Base-by-base conservation (phyloP, 2,329 filamentous ascomycete genomes). In the Botrytis squamosa region DNA sequence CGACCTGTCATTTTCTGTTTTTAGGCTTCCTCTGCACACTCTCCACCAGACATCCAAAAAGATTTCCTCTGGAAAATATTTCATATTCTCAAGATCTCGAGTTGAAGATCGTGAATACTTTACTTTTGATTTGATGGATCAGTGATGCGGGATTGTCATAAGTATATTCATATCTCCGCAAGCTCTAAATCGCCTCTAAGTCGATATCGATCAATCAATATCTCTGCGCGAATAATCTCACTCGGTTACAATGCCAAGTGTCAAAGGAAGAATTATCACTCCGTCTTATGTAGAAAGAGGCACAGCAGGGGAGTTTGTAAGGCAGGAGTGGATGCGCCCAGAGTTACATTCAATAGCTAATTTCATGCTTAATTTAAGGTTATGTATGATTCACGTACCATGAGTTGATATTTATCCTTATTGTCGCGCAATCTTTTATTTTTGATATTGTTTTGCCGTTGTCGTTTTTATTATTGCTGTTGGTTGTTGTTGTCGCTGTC, bases 281-380 rank as follows among this genome's bases (percentile, higher is more conserved):
- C 52, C 52, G 52, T 57, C 52, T 57, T 57, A 57, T 57, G n/a
- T 55, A 55, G 52, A 57, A 29, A 57, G 14, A 57, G 52, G 52
- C 52, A 57, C 52, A 57, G 52, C 52, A 57, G 52, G 52, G 52
- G 14, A 57, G 1, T 33, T 57, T 33, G 14, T 57, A 57, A 29
- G 52, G 52, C 52, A 57, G 52, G 52, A 57, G 52, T 57, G 52
- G 52, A 29, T 57, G 3, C 14, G 52, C n/a, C n/a, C 6, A 57
- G 52, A 57, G n/a, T 57, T 10, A 29, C 6, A 29, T 57, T 57
- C 52, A 18, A 57, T 57, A 57, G 14, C 52, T 57, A 29, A 57
- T 57, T 57, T 57, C 52, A 57, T 57, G 52, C 52, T 57, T 57
- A 57, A 57, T 57, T 29, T 57, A 57, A 57, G 52, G 52, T 57